Conservation (phyloP, 2,329 filamentous ascomycete genomes). For the Uncinocarpus reesii region DNA sequence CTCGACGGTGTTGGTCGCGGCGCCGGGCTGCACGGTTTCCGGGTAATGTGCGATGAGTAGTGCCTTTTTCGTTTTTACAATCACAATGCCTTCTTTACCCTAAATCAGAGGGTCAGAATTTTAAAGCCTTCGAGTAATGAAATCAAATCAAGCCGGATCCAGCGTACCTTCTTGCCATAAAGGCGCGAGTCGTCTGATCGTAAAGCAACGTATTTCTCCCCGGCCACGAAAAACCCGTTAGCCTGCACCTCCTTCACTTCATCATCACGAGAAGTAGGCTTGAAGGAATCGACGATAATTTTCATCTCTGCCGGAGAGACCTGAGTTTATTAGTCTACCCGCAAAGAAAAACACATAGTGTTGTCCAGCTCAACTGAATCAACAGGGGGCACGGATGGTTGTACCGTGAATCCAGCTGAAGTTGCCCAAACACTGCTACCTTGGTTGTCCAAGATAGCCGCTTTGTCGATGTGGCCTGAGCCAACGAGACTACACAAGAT, state of each 20-base stretch:
- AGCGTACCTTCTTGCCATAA: conserved; percentile 70
- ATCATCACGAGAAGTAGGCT: conserved; percentile 39
- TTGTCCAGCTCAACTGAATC: background rate
- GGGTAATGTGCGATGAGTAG: conserved; percentile 81
- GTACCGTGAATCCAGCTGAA: conserved; percentile 62
- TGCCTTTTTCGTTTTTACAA: conserved; percentile 79
- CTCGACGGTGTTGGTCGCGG: conserved; percentile 69
- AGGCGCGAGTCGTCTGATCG: conserved; percentile 66
- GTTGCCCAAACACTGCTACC: conserved; percentile 73
- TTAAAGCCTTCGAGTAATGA: background rate
- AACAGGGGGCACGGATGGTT: conserved; percentile 18
- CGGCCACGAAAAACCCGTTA: conserved; percentile 64
- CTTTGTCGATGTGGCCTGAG: conserved; percentile 70
- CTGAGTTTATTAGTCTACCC: conserved; percentile 25
- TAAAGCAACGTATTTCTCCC: conserved; percentile 68
- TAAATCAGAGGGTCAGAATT: conserved; percentile 25
- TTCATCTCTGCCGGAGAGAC: conserved; percentile 47
- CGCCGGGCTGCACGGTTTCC: conserved; percentile 61
- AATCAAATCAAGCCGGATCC: background rate
- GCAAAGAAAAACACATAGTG: background rate
- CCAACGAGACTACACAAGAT: conserved; percentile 58
- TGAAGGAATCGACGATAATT: conserved; percentile 43
- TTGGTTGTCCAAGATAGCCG: conserved; percentile 69
- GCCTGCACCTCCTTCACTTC: conserved; percentile 56
- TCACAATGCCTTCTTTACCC: conserved; percentile 70